A percentile compares a stretch with the other conserved stretches of the same genome.
phyloP scores from a whole-genome alignment of 345 rosid genomes.

The Aurinia saxatilis region DNA sequence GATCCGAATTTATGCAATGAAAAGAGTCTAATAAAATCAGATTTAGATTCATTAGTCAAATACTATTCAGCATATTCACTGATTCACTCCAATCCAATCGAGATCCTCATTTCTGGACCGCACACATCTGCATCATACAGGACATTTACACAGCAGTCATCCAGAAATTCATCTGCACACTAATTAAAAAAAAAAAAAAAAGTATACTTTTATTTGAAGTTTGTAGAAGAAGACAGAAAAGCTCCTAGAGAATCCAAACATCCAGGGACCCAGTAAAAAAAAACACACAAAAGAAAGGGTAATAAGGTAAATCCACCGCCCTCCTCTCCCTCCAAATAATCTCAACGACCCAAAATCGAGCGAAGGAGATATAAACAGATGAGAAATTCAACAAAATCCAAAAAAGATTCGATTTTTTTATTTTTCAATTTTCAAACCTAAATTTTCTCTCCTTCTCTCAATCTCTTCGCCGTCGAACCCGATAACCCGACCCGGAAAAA shows the following conservation, averaged over 20 bases:
- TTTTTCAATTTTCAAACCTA: background rate
- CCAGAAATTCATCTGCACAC: background rate
- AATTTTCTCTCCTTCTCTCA: background rate
- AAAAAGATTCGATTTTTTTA: background rate
- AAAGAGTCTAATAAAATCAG: background rate
- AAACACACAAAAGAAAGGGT: background rate
- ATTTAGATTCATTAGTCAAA: constrained; percentile 1
- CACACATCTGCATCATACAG: constrained; percentile 1
- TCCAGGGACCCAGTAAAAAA: constrained; percentile 10
- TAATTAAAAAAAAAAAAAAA: background rate
- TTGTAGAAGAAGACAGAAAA: background rate
- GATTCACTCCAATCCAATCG: background rate
- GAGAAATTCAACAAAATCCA: background rate
- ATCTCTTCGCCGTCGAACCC: constrained; percentile 19
- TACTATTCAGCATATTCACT: background rate
- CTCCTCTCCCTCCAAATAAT: constrained; percentile 27
- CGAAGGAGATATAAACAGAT: constrained; percentile 6
- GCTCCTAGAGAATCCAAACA: constrained; percentile 8
- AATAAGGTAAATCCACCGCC: background rate
- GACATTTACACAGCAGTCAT: background rate
- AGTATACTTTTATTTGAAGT: background rate
- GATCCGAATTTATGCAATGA: background rate
- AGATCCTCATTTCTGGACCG: constrained; percentile 8
- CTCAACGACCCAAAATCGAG: constrained; percentile 35
- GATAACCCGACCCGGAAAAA: constrained; percentile 22